Evolutionary conservation across 139 green algal genomes (phyloP), one percentile per base, ranked within the genome.

Genomic region (Chlorella sorokiniana): DNA sequence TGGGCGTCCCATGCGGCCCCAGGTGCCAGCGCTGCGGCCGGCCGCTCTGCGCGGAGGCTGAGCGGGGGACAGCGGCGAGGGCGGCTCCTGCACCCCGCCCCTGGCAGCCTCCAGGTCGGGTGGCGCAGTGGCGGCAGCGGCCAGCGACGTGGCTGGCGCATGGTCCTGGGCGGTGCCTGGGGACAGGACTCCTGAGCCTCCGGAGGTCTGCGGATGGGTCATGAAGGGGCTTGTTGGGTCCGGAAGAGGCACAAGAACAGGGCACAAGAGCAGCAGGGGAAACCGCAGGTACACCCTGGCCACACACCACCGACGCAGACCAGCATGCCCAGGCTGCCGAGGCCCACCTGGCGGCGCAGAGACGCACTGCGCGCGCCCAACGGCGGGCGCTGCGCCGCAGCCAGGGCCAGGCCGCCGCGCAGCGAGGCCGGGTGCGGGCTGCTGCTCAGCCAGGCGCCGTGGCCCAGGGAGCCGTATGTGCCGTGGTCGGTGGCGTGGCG

Each of bases 11-110:
- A 16, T 1, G 52, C 29, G 56, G 56, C 1, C 20, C 54, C 44
- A 79, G 54, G 73, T 79, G 59, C 73, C 73, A 79, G 31, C 73
- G 73, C 73, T 79, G 73, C 54, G 73, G 31, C 37, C 73, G 73
- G 35, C 51, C 35, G 35, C 16, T 45, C 27, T 8, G 10, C n/a
- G 2, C 16, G 8, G n/a, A 23, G 37, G 69, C 23, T 56, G 69
- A 16, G 42, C 69, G 42, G 38, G 69, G 27, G 41, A 59, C 40
- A 59, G 69, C 42, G 42, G 41, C 1, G 42, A 38, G 10, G 65
- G 33, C 4, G 65, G 65, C n/a, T n/a, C n/a, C n/a, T n/a, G n/a
- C 37, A 23, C 31, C 29, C 65, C 65, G 38, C n/a, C 31, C 14
- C 22, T 25, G 18, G 18, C 56, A 16, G 33, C 33, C 6, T 71